Conservation (phyloP, 148 eudicot species). For the Dianthus caryophyllus region DNA sequence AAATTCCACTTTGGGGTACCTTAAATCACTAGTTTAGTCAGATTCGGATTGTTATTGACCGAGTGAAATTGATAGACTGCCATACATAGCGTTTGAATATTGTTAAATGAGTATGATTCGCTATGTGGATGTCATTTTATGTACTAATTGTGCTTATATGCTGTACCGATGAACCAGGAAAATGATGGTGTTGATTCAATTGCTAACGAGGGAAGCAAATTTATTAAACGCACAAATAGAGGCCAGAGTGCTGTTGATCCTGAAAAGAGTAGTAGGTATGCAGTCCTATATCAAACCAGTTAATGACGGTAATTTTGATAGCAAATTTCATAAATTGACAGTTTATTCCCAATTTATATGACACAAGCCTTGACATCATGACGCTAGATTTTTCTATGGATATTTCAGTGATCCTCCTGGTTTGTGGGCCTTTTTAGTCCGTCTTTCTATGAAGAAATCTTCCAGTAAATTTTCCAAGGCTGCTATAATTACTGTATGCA, state of each 20-base stretch:
- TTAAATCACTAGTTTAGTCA: too few species aligned
- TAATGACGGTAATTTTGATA: slow-evolving; percentile 10
- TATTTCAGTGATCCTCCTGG: slow-evolving; percentile 43
- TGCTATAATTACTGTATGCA: slow-evolving; percentile 44
- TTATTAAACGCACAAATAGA: slow-evolving; percentile 29
- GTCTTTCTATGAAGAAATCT: slow-evolving; percentile 44
- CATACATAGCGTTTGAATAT: too few species aligned
- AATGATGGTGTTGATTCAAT: slow-evolving; percentile 40
- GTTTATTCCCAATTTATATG: background rate
- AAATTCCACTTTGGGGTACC: too few species aligned
- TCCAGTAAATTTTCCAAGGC: slow-evolving; percentile 31
- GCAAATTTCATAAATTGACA: background rate
- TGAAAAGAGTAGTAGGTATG: slow-evolving; percentile 45
- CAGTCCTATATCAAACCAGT: slow-evolving; percentile 4
- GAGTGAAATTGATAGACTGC: too few species aligned
- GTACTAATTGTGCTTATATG: slow-evolving; percentile 17
- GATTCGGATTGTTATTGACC: too few species aligned
- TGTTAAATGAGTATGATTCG: background rate
- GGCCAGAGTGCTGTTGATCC: slow-evolving; percentile 25
- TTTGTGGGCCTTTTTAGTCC: slow-evolving; percentile 62
- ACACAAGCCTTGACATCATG: slow-evolving; percentile 19
- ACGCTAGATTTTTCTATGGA: slow-evolving; percentile 24
- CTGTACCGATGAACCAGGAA: slow-evolving; percentile 39
- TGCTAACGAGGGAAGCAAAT: slow-evolving; percentile 35
- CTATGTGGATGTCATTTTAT: background rate